phyloP scores from a whole-genome alignment of 768 basidiomycete genomes.

The Peribolospora kevripleyi region DNA sequence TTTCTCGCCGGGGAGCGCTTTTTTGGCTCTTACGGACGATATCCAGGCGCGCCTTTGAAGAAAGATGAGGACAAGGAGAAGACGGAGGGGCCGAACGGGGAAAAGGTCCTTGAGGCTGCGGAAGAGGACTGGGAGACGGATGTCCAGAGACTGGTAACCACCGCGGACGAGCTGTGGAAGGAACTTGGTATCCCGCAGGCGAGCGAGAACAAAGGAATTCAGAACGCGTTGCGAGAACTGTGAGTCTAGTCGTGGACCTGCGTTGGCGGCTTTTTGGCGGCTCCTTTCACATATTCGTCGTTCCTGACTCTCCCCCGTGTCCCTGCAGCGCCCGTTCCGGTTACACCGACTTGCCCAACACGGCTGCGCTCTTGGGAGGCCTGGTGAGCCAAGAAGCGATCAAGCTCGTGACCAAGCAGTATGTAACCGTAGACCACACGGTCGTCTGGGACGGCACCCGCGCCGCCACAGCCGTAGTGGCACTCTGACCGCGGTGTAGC shows the following conservation, averaged over 20 bases:
- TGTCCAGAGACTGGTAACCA: conserved; percentile 4
- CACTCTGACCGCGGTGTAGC: too few species aligned
- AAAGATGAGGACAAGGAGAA: conserved; percentile 1
- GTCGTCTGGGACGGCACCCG: conserved; percentile 48
- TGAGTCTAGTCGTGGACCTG: conserved; percentile 2
- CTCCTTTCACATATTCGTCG: not conserved
- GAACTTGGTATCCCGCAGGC: conserved; percentile 22
- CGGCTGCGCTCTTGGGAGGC: conserved; percentile 77
- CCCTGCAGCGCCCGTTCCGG: conserved; percentile 39
- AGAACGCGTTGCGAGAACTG: conserved; percentile 11
- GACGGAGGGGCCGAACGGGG: not conserved
- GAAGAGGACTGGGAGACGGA: conserved; percentile 28
- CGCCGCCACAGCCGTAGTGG: not conserved
- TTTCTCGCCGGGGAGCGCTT: conserved; percentile 18
- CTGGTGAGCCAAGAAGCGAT: conserved; percentile 88
- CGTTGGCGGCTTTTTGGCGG: not conserved
- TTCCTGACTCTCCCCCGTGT: not conserved
- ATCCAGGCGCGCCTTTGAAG: conserved; percentile 14
- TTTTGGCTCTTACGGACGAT: conserved; percentile 13
- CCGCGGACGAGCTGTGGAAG: conserved; percentile 23
- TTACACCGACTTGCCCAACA: conserved; percentile 69
- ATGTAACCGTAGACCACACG: conserved; percentile 66
- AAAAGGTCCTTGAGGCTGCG: not conserved
- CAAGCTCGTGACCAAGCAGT: conserved; percentile 90
- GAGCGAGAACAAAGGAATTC: conserved; percentile 25